These are phyloP conservation scores for Talaromyces islandicus DNA, from an alignment of 2,329 filamentous ascomycete genomes.

Conservation along the genomic window DNA sequence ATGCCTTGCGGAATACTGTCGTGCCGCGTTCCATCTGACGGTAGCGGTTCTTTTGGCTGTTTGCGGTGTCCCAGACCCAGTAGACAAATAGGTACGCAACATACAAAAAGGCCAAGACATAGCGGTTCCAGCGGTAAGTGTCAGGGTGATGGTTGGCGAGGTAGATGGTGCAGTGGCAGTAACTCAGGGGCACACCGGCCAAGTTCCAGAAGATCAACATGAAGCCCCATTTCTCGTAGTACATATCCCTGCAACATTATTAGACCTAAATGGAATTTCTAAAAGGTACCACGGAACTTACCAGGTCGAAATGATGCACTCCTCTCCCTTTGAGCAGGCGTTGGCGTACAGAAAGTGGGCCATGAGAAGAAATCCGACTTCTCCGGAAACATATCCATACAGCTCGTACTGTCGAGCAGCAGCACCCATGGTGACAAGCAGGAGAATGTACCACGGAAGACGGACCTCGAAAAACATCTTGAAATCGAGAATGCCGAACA, in stretches of 20 bases:
- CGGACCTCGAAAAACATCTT: slow-evolving; percentile 97
- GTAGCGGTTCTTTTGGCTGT: slow-evolving; percentile 92
- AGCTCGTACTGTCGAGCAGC: slow-evolving; percentile 77
- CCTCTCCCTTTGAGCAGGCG: slow-evolving; percentile 86
- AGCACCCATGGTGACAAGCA: slow-evolving; percentile 69
- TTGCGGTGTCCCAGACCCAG: slow-evolving; percentile 88
- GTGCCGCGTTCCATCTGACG: slow-evolving; percentile 72
- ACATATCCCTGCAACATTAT: slow-evolving; percentile 66
- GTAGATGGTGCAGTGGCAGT: slow-evolving; percentile 91
- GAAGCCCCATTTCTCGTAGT: slow-evolving; percentile 94
- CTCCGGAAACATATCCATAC: slow-evolving; percentile 80
- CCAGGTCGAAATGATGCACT: slow-evolving; percentile 84
- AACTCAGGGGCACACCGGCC: slow-evolving; percentile 81
- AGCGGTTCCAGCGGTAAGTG: slow-evolving; percentile 70
- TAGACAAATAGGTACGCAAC: slow-evolving; percentile 74
- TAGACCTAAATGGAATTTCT: slow-evolving; percentile 1
- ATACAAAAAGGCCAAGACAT: slow-evolving; percentile 60
- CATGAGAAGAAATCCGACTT: slow-evolving; percentile 77
- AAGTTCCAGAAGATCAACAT: slow-evolving; percentile 99
- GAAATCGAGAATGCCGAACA: slow-evolving; percentile 80
- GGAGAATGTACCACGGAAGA: slow-evolving; percentile 85
- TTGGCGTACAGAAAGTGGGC: slow-evolving; percentile 90
- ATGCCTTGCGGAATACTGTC: slow-evolving; percentile 63
- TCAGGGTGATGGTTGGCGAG: slow-evolving; percentile 76
- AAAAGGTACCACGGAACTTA: slow-evolving; percentile 25